phyloP scores from a whole-genome alignment of 257 asterid species.

The Nyctanthes arbortristis region DNA sequence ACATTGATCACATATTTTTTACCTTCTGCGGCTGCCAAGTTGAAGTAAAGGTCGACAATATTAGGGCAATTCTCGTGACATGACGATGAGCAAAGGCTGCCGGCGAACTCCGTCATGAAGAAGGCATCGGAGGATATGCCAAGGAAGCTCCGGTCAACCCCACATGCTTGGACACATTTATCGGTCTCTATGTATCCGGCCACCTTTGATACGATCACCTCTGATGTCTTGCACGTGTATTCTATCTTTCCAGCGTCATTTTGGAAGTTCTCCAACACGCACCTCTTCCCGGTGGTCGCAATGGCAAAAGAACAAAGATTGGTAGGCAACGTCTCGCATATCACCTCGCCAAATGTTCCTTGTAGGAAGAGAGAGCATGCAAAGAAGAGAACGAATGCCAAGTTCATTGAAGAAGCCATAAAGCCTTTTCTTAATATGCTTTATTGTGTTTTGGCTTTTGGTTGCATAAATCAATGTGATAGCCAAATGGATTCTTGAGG shows the following conservation, averaged over 20 bases:
- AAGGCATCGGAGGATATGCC: slow-evolving; percentile 35
- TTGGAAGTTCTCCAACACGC: slow-evolving; percentile 18
- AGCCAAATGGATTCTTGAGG: background rate
- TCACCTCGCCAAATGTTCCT: slow-evolving; percentile 40
- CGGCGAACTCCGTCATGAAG: slow-evolving; percentile 21
- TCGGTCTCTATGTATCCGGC: slow-evolving; percentile 28
- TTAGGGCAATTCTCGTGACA: slow-evolving; percentile 33
- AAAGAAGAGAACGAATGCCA: slow-evolving; percentile 43
- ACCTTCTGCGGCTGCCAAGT: slow-evolving; percentile 40
- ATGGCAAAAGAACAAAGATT: slow-evolving; percentile 30
- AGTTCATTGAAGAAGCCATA: slow-evolving; percentile 42
- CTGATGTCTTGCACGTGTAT: slow-evolving; percentile 27
- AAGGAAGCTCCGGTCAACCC: slow-evolving; percentile 26
- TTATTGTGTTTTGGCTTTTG: slow-evolving; percentile 8
- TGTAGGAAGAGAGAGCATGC: slow-evolving; percentile 47
- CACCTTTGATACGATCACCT: slow-evolving; percentile 25
- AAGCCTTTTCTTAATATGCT: slow-evolving; percentile 24
- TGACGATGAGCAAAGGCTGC: slow-evolving; percentile 29
- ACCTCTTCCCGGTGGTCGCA: slow-evolving; percentile 25
- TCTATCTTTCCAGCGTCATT: slow-evolving; percentile 5
- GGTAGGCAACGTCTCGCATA: slow-evolving; percentile 26
- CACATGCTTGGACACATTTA: slow-evolving; percentile 32
- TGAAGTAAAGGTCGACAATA: slow-evolving; percentile 35
- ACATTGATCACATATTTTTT: background rate
- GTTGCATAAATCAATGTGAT: background rate